A percentile compares a stretch with the other conserved stretches of the same genome.
These are phyloP conservation scores for Forsythia suspensa DNA, from an alignment of 257 asterid genomes.

Conservation along the genomic window DNA sequence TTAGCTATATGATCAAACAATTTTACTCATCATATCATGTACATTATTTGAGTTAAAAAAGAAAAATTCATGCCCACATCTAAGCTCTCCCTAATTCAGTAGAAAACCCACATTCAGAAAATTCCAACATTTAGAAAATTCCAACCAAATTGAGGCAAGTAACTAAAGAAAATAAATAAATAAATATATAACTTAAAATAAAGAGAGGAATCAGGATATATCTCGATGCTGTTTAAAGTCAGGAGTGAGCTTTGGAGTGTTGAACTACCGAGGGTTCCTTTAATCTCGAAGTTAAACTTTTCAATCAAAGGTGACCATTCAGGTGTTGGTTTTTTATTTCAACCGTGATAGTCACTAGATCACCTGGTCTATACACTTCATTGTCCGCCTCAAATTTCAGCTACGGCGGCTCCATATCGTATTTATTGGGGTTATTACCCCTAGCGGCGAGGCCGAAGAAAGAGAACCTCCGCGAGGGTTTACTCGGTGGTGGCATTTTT, in stretches of 20 bases:
- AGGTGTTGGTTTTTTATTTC: conserved; percentile 48
- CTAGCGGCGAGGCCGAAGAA: conserved; percentile 49
- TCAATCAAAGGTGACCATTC: conserved; percentile 62
- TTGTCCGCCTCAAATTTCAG: conserved; percentile 66
- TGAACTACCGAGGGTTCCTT: conserved; percentile 86
- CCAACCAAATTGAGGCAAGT: neutral
- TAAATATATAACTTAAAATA: neutral
- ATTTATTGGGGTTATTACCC: conserved; percentile 13
- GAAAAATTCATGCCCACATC: neutral
- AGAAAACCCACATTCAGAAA: neutral
- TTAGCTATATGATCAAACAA: neutral
- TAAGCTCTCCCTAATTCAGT: neutral
- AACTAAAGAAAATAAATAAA: too few species aligned
- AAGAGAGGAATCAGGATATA: conserved; percentile 10
- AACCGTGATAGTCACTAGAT: conserved; percentile 56
- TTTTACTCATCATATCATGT: conserved; percentile 7
- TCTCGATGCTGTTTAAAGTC: conserved; percentile 70
- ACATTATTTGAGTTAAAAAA: conserved; percentile 10
- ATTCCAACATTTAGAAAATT: too few species aligned
- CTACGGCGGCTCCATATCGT: conserved; percentile 42
- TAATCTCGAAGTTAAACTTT: conserved; percentile 64
- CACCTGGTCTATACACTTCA: conserved; percentile 77
- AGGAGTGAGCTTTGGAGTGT: conserved; percentile 48
- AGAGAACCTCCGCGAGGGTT: conserved; percentile 62
- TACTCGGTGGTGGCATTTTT: conserved; percentile 55